phyloP scores from a whole-genome alignment of 139 green algal species.

The Chlamydomonas incerta region DNA sequence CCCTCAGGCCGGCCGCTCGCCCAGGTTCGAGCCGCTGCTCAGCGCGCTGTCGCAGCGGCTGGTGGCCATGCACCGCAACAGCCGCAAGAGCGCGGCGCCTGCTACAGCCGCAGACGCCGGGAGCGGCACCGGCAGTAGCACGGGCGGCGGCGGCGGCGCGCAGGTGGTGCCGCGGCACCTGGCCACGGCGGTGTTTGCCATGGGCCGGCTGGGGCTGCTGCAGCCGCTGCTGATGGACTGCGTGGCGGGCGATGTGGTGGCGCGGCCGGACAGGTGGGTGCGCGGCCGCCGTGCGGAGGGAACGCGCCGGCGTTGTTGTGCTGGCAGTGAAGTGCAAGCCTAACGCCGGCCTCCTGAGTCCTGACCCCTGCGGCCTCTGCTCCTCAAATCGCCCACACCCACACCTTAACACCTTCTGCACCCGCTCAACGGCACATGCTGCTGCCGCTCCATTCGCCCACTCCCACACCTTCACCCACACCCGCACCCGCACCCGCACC shows the following conservation, averaged over 20 bases:
- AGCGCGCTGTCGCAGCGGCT: not conserved
- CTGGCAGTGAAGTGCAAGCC: too few species aligned
- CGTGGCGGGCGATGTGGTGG: constrained; percentile 15
- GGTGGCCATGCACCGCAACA: not conserved
- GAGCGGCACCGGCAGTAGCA: not conserved
- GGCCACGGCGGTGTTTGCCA: not conserved
- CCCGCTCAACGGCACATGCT: too few species aligned
- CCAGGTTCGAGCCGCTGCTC: not conserved
- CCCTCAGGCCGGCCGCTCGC: not conserved
- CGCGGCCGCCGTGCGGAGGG: too few species aligned
- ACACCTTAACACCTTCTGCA: too few species aligned
- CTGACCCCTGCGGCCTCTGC: too few species aligned
- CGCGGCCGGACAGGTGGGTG: constrained; percentile 2
- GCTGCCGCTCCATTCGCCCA: too few species aligned
- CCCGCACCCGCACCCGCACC: too few species aligned
- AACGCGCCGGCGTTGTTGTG: too few species aligned
- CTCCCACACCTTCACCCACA: not conserved
- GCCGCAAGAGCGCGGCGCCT: not conserved
- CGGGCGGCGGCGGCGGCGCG: not conserved
- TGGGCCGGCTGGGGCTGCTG: not conserved
- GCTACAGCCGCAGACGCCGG: not conserved
- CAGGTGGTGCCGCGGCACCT: constrained; percentile 19
- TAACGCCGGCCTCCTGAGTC: too few species aligned
- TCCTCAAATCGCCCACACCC: too few species aligned
- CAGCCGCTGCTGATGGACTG: not conserved